These are phyloP conservation scores for Fragilaria radians DNA, from an alignment of 108 stramenopile genomes.

Conservation along the genomic window DNA sequence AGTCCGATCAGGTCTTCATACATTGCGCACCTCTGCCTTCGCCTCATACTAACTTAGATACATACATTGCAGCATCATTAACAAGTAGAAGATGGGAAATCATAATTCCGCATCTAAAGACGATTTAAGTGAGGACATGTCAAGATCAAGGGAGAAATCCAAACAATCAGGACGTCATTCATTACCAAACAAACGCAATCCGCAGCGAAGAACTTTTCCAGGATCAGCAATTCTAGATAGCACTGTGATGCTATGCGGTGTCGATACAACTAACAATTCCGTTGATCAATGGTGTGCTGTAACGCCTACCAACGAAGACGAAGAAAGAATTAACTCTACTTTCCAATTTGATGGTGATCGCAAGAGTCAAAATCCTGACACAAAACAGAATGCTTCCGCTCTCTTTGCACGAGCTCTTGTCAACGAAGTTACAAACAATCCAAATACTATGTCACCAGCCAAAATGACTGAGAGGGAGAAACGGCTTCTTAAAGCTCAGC, in stretches of 20 bases:
- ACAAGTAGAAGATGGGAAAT: too few relatives aligned
- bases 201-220: slow-evolving; percentile 12
- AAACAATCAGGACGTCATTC: too few relatives aligned
- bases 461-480: slow-evolving; percentile 50
- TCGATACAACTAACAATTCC: background rate
- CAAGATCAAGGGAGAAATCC: too few relatives aligned
- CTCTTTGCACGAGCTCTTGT: slow-evolving; percentile 51
- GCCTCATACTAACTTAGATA: too few relatives aligned
- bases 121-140: too few relatives aligned
- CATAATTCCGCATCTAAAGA: too few relatives aligned
- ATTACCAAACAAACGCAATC: too few relatives aligned
- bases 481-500: slow-evolving; percentile 44
- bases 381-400: slow-evolving; percentile 23
- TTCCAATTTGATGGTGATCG: background rate
- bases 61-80: too few relatives aligned
- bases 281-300: background rate
- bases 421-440: slow-evolving; percentile 52
- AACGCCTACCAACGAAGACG: background rate
- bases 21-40: too few relatives aligned
- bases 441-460: slow-evolving; percentile 47
- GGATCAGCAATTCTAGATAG: slow-evolving; percentile 25
- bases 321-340: background rate
- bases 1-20: too few relatives aligned
- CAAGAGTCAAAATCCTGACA: background rate
- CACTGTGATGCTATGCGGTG: slow-evolving; percentile 1